phyloP scores from a whole-genome alignment of 208 protist species.

The Naegleria gruberi region DNA sequence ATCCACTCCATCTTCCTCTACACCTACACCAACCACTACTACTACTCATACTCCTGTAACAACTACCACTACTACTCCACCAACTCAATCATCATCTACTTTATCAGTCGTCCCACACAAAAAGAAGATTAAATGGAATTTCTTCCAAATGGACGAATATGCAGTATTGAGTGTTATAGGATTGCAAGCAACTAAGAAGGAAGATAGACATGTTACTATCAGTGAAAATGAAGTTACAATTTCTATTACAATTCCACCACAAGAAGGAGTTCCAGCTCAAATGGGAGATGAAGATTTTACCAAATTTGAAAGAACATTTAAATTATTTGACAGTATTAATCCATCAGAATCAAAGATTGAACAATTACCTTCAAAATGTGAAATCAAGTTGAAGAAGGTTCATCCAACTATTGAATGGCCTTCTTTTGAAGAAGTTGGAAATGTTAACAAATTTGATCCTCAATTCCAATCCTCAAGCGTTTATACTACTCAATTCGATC shows the following conservation, averaged over 20 bases:
- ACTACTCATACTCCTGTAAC: neutral
- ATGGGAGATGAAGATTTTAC: neutral
- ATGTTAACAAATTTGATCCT: neutral
- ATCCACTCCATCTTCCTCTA: neutral
- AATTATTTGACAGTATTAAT: neutral
- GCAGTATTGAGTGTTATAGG: neutral
- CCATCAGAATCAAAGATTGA: neutral
- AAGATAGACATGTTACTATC: neutral
- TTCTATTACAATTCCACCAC: neutral
- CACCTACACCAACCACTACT: neutral
- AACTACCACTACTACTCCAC: neutral
- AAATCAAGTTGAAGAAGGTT: conserved; percentile 2
- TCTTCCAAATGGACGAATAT: conserved; percentile 4
- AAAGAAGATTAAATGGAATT: neutral
- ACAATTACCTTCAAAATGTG: neutral
- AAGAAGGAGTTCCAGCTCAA: neutral
- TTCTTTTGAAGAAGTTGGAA: neutral
- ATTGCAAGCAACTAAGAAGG: neutral
- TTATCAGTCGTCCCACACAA: neutral
- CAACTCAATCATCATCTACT: neutral
- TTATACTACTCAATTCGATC: neutral
- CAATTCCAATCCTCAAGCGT: neutral
- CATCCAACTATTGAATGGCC: neutral
- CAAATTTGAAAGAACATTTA: neutral
- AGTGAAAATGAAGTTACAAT: neutral